Conservation (phyloP, 352 stramenopile genomes). For the Thalassiosira ordinaria region DNA sequence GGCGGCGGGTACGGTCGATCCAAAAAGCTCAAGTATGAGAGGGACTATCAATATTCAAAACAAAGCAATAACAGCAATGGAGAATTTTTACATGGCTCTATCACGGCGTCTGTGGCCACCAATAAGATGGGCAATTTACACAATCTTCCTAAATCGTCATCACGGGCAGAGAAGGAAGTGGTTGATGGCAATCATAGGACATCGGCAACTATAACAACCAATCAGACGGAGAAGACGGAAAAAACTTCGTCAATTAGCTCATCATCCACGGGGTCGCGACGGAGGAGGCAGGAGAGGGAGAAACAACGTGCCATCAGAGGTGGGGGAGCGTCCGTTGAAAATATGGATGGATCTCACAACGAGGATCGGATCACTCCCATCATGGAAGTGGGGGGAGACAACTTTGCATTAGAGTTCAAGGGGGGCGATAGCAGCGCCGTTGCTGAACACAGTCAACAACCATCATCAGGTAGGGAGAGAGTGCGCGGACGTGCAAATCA, state of each 20-base stretch:
- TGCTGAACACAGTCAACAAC: too few relatives aligned
- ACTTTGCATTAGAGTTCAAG: slow-evolving; percentile 17
- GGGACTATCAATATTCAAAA: too few relatives aligned
- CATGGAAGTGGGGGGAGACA: slow-evolving; percentile 17
- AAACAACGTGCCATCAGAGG: background rate
- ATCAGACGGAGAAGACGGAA: background rate
- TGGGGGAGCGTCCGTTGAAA: background rate
- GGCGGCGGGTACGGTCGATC: too few relatives aligned
- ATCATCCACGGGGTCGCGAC: slow-evolving; percentile 11
- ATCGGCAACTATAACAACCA: background rate
- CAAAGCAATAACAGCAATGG: background rate
- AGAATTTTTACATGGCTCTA: background rate
- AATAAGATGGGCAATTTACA: background rate
- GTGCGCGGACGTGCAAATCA: background rate
- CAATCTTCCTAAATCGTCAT: background rate
- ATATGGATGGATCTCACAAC: background rate
- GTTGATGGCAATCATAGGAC: background rate
- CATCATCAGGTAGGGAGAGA: background rate
- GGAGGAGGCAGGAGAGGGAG: slow-evolving; percentile 5
- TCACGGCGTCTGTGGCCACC: background rate
- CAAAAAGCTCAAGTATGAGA: background rate
- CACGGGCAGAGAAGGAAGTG: background rate
- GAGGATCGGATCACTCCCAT: slow-evolving; percentile 1
- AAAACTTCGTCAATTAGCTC: slow-evolving; percentile 24
- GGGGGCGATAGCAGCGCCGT: too few relatives aligned